Conservation (phyloP, 1,139 yeast species). For the Zygosaccharomyces pseudobailii region DNA sequence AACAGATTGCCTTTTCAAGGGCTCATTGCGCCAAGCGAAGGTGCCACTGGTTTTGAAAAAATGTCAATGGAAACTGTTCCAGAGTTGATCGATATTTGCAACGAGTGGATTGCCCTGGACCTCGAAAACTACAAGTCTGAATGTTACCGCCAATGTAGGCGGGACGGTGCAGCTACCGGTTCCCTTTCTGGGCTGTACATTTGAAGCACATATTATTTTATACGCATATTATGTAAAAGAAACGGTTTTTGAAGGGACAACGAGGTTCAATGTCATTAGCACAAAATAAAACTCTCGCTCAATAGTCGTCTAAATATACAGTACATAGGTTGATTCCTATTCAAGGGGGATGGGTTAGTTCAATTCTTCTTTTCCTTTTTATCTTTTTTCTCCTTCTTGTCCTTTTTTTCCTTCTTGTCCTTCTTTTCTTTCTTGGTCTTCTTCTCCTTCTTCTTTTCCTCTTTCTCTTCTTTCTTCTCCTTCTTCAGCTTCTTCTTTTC, state of each 20-base stretch:
- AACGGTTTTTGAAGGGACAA: slow-evolving; percentile 10
- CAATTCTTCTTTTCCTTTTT: slow-evolving; percentile 10
- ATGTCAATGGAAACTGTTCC: slow-evolving; percentile 26
- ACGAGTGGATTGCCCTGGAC: slow-evolving; percentile 14
- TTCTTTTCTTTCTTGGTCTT: slow-evolving; percentile 52
- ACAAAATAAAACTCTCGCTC: slow-evolving; percentile 6
- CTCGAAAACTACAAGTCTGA: slow-evolving; percentile 20
- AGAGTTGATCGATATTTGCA: slow-evolving; percentile 22
- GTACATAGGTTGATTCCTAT: slow-evolving; percentile 18
- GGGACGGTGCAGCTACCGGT: slow-evolving; percentile 28
- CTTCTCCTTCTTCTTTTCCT: slow-evolving; percentile 48
- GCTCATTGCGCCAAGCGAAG: slow-evolving; percentile 34
- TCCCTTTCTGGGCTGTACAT: slow-evolving; percentile 32
- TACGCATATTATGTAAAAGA: not conserved
- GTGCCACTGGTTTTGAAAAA: slow-evolving; percentile 35
- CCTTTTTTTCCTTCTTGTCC: slow-evolving; percentile 49
- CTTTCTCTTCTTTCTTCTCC: slow-evolving; percentile 52
- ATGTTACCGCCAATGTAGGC: slow-evolving; percentile 29
- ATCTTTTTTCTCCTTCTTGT: slow-evolving; percentile 36
- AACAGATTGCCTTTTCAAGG: slow-evolving; percentile 14
- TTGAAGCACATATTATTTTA: slow-evolving; percentile 6
- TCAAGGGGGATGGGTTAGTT: slow-evolving; percentile 4
- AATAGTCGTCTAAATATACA: slow-evolving; percentile 25
- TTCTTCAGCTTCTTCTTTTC: slow-evolving; percentile 45
- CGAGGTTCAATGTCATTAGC: slow-evolving; percentile 3